phyloP scores from a whole-genome alignment of 2,329 filamentous ascomycete genomes.

The Rhynchosporium agropyri region DNA sequence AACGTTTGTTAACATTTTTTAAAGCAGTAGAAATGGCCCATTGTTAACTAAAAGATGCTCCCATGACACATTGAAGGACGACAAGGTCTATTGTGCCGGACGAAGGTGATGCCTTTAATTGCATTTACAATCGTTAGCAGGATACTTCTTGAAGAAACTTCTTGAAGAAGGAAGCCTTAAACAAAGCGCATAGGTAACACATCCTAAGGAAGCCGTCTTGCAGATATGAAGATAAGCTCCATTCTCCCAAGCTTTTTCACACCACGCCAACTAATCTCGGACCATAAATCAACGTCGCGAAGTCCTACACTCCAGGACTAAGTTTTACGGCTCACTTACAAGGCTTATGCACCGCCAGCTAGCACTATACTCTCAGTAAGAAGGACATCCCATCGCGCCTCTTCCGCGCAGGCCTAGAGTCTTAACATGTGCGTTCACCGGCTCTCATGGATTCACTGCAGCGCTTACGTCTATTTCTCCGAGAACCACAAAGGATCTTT shows the following conservation, averaged over 20 bases:
- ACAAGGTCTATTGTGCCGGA: no score
- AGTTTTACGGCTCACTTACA: neutral
- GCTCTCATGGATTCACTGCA: neutral
- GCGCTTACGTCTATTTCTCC: neutral
- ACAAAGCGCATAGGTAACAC: neutral
- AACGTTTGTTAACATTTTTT: no score
- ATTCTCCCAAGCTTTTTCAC: neutral
- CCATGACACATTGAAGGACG: no score
- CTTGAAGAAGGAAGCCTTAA: neutral
- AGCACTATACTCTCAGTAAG: neutral
- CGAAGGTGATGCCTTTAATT: no score
- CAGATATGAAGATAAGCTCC: neutral
- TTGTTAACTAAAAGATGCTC: no score
- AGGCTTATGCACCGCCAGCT: neutral
- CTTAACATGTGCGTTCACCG: neutral
- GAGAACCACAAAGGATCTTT: neutral
- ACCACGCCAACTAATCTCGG: neutral
- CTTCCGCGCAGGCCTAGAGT: neutral
- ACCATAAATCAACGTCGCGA: neutral
- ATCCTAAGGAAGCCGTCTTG: neutral
- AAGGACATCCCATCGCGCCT: neutral
- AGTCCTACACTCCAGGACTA: neutral
- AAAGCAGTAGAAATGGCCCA: no score
- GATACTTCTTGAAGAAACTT: neutral
- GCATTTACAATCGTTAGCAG: no score